A percentile compares a stretch with the other conserved stretches of the same genome.
These are phyloP conservation scores for Calonectria ilicicola DNA, from an alignment of 2,329 filamentous ascomycete species.

Conservation along the genomic window DNA sequence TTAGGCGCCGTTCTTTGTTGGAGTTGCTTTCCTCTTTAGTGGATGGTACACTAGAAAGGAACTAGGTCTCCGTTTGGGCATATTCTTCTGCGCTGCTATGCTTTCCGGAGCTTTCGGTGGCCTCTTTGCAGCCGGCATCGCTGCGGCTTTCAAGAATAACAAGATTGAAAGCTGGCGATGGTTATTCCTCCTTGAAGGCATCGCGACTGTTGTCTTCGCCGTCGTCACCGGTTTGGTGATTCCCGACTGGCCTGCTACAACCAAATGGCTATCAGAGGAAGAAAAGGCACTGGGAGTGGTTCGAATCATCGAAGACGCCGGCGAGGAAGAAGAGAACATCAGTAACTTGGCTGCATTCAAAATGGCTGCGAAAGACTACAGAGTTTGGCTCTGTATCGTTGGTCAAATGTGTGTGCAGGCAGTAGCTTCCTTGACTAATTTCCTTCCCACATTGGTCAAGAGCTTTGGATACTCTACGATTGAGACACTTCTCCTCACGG, in stretches of 20 bases:
- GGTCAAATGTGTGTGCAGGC: slow-evolving; percentile 45
- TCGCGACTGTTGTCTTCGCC: slow-evolving; percentile 21
- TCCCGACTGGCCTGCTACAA: slow-evolving; percentile 27
- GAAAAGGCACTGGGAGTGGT: slow-evolving; percentile 24
- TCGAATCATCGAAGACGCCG: slow-evolving; percentile 27
- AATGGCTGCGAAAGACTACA: slow-evolving; percentile 42
- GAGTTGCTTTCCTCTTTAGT: slow-evolving; percentile 42
- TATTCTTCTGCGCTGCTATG: slow-evolving; percentile 50
- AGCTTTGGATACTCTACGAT: slow-evolving; percentile 43
- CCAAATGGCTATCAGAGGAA: slow-evolving; percentile 22
- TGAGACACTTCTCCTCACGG: slow-evolving; percentile 44
- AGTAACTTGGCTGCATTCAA: slow-evolving; percentile 37
- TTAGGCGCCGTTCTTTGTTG: slow-evolving; percentile 41
- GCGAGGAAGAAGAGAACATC: slow-evolving; percentile 34
- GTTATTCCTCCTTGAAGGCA: slow-evolving; percentile 29
- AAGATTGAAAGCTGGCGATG: slow-evolving; percentile 29
- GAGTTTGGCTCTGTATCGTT: slow-evolving; percentile 43
- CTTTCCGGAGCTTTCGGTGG: slow-evolving; percentile 57
- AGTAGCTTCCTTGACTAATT: slow-evolving; percentile 47
- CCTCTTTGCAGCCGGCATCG: slow-evolving; percentile 56
- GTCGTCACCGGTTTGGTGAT: slow-evolving; percentile 20
- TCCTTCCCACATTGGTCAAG: slow-evolving; percentile 46
- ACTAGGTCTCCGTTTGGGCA: slow-evolving; percentile 39
- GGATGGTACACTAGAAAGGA: slow-evolving; percentile 46
- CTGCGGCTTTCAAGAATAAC: slow-evolving; percentile 38